Evolutionary conservation across 305 asterid genomes (phyloP).

Genomic region (Ruellia speciosa): DNA sequence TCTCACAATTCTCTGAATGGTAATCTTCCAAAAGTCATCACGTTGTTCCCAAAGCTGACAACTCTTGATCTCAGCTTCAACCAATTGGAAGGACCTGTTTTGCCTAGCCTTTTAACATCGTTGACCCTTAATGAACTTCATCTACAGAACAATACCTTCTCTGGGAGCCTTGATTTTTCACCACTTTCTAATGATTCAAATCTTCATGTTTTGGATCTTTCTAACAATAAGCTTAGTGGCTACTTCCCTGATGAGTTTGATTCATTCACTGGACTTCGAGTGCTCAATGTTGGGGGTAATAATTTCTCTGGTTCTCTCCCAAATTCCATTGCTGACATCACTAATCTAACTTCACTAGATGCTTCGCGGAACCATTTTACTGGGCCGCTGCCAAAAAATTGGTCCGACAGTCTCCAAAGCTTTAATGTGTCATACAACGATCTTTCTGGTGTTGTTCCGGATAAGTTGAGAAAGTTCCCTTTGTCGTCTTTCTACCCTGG

Average conservation of each 20-base stretch:
- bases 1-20: slow-evolving; percentile 59
- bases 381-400: slow-evolving; percentile 60
- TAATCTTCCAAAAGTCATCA: slow-evolving; percentile 53
- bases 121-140: slow-evolving; percentile 68
- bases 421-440: slow-evolving; percentile 76
- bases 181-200: slow-evolving; percentile 39
- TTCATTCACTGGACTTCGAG: slow-evolving; percentile 46
- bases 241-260: slow-evolving; percentile 59
- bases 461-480: slow-evolving; percentile 78
- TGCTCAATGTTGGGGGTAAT: slow-evolving; percentile 60
- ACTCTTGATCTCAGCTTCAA: slow-evolving; percentile 83
- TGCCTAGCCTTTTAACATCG: slow-evolving; percentile 42
- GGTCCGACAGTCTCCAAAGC: slow-evolving; percentile 54
- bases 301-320: slow-evolving; percentile 73
- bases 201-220: slow-evolving; percentile 60
- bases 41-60: slow-evolving; percentile 57
- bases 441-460: slow-evolving; percentile 84
- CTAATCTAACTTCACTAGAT: slow-evolving; percentile 44
- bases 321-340: slow-evolving; percentile 41
- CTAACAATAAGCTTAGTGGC: slow-evolving; percentile 53
- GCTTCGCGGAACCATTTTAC: slow-evolving; percentile 59
- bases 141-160: slow-evolving; percentile 53
- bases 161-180: slow-evolving; percentile 57
- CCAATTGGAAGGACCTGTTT: slow-evolving; percentile 56
- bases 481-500: slow-evolving; percentile 86